A percentile compares a stretch with the other conserved stretches of the same genome.
Conservation (phyloP, 208 protist species). For the Trichomonas gallinae region DNA sequence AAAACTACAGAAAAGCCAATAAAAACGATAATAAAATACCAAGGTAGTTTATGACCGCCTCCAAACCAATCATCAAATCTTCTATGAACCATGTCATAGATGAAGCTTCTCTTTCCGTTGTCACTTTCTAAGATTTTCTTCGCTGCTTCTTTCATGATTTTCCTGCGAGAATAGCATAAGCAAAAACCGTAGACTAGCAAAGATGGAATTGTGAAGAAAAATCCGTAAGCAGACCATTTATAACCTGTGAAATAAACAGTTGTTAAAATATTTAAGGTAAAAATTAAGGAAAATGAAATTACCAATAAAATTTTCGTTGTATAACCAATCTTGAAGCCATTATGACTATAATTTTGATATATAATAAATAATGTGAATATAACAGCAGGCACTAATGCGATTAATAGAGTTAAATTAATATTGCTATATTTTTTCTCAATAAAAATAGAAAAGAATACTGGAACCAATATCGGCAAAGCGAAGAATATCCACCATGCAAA, state of each 20-base stretch:
- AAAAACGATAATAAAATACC: background rate
- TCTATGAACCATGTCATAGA: background rate
- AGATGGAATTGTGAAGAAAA: background rate
- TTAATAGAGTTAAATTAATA: background rate
- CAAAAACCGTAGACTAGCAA: background rate
- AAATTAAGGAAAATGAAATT: background rate
- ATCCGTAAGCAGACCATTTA: background rate
- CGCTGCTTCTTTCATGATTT: background rate
- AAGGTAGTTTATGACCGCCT: background rate
- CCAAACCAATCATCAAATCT: background rate
- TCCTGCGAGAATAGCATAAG: background rate
- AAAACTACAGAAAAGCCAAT: background rate
- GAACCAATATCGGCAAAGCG: background rate
- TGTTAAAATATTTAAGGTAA: background rate
- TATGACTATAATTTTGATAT: background rate
- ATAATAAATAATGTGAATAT: background rate
- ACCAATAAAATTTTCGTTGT: background rate
- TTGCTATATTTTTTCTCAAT: background rate
- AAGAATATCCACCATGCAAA: background rate
- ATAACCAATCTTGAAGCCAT: background rate
- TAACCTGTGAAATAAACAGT: background rate
- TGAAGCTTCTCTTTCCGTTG: background rate
- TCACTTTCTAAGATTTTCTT: background rate
- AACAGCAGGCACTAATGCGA: background rate
- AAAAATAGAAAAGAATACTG: background rate